Evolutionary conservation across 176 grass and related monocot genomes (phyloP), one percentile per base, ranked within the genome.

Genomic region (Bromus sterilis): DNA sequence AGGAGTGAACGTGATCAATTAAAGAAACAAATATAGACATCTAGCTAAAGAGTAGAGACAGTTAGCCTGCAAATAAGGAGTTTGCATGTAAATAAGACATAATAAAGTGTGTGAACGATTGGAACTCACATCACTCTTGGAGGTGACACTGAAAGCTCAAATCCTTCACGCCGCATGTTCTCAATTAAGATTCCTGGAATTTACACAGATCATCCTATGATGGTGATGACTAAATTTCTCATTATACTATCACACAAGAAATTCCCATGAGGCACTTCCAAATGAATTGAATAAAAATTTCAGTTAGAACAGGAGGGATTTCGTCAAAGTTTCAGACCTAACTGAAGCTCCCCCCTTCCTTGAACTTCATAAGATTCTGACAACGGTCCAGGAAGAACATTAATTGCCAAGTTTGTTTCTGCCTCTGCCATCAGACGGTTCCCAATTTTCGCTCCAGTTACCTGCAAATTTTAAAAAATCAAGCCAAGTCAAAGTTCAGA

Each of bases 351-450:
- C 62, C 96, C 96, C 82, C 96, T 98, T 84, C 96, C 96, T 89
- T 95, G 96, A 93, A 98, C 96, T 95, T 98, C 95, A 90, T 84
- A 98, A 75, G 96, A 95, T 86, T 98, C 96, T 86, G 96, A 93
- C 78, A 98, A 77, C 68, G 79, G 90, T 77, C 93, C 96, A 80
- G 96, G 96, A 88, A 95, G 96, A 93, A 98, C 96, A 93, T 93
- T 98, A 76, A 98, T 95, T 88, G 96, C 96, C 72, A 98, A 82
- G 80, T 98, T 98, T 55, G 96, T 98, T 86, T 98, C 96, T 64
- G 96, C 88, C 74, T 98, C 96, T 86, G 96, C 89, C 78, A 77
- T 88, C 36, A 98, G 75, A 75, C 96, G 92, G 65, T 86, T 91
- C 73, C 96, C 96, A 40, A 98, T 98, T 93, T 98, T 98, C 29